phyloP scores from a whole-genome alignment of 495 filamentous ascomycete genomes.

The Paragyromitra xinjiangensis region DNA sequence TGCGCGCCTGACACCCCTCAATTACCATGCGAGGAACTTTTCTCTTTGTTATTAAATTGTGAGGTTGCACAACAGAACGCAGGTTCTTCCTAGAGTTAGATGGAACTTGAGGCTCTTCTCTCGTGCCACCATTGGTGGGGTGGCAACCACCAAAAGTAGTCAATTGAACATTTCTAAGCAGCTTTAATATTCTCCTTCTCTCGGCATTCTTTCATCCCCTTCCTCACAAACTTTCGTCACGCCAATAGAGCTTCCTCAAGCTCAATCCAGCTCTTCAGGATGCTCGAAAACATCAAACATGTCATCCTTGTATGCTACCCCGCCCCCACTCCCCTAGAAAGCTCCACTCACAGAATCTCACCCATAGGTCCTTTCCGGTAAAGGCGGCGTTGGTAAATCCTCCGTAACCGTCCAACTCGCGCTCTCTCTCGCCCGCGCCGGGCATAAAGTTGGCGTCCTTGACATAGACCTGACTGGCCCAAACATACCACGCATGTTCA shows the following conservation, averaged over 20 bases:
- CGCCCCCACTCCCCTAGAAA: conserved; percentile 18
- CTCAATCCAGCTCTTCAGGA: conserved; percentile 52
- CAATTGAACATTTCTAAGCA: conserved; percentile 41
- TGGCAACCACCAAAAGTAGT: neutral
- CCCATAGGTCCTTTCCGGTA: conserved; percentile 84
- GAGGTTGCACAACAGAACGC: neutral
- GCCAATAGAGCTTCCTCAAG: conserved; percentile 2
- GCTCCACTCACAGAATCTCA: conserved; percentile 12
- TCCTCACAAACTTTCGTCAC: neutral
- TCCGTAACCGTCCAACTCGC: conserved; percentile 95
- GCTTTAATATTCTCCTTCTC: conserved; percentile 17
- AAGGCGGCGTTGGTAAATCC: conserved; percentile 97
- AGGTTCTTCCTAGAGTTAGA: too few relatives aligned
- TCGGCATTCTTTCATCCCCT: neutral
- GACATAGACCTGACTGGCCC: conserved; percentile 97
- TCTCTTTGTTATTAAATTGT: neutral
- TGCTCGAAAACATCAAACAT: conserved; percentile 69
- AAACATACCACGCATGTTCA: conserved; percentile 92
- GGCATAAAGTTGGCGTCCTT: conserved; percentile 82
- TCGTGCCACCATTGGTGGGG: conserved; percentile 29
- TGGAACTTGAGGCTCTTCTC: conserved; percentile 14
- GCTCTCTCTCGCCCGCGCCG: conserved; percentile 83
- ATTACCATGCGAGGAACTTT: neutral
- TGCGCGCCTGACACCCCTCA: neutral
- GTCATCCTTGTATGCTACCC: conserved; percentile 66